Evolutionary conservation across 345 rosid species (phyloP).

Genomic region (Geranium brycei): DNA sequence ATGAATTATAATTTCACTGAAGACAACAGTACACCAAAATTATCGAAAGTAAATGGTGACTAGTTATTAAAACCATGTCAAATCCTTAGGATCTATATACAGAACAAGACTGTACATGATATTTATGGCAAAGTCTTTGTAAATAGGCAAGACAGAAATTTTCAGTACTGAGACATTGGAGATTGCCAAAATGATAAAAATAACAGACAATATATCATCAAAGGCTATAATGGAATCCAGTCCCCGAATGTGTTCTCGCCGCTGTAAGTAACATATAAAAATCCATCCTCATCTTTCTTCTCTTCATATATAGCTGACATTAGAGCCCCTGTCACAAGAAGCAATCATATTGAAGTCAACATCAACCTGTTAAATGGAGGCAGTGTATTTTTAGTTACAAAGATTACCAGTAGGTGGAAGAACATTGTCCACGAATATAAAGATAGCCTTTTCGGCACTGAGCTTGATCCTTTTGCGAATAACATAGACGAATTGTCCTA

Average conservation of each 20-base stretch:
- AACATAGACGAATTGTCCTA: slow-evolving; percentile 79
- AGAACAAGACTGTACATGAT: background rate
- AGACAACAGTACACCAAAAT: too few relatives aligned
- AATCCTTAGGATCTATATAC: background rate
- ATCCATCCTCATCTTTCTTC: slow-evolving; percentile 74
- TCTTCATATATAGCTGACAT: slow-evolving; percentile 73
- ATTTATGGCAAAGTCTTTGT: background rate
- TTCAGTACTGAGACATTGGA: too few relatives aligned
- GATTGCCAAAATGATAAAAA: background rate
- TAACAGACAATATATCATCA: background rate
- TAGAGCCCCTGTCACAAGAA: slow-evolving; percentile 36
- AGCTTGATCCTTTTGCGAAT: slow-evolving; percentile 73
- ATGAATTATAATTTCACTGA: too few relatives aligned
- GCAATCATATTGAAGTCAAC: background rate
- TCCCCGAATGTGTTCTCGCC: slow-evolving; percentile 78
- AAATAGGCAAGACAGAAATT: background rate
- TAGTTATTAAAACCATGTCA: background rate
- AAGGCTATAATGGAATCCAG: background rate
- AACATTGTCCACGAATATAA: slow-evolving; percentile 65
- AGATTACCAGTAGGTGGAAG: slow-evolving; percentile 61
- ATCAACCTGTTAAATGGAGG: too few relatives aligned
- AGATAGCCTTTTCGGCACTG: slow-evolving; percentile 73
- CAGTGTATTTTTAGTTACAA: background rate
- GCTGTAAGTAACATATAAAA: slow-evolving; percentile 75
- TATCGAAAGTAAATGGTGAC: too few relatives aligned